Base-by-base conservation (phyloP, 2,329 filamentous ascomycete species). In the Paraphoma chrysanthemicola region DNA sequence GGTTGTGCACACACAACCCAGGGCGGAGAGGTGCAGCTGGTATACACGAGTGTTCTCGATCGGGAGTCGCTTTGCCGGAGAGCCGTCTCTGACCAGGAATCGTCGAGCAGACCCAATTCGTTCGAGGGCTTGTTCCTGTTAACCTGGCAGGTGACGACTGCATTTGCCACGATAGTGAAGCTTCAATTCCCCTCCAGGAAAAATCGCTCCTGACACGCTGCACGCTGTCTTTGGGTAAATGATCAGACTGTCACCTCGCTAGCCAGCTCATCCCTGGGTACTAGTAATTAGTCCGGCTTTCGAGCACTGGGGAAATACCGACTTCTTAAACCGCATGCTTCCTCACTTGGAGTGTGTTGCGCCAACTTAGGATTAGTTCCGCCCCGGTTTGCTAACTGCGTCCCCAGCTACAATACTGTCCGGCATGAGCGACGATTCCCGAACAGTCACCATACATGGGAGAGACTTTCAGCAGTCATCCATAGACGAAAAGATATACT, bases 391-490 rank as follows among this genome's bases (percentile, higher is more conserved):
- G 10, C 33, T 36, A 36, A 36, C 33, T 10, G 33, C 33, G 33
- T 42, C 16, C n/a, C 39, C 12, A 44, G 16, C 6, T 17, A 36
- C 18, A 38, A 44, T 17, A n/a, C 38, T 10, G 23, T 29, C 10
- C 44, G 29, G 17, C 12, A 69, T 69, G 67, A 59, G 62, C 17
- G 59, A 63, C 14, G 64, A 69, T 17, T 48, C 57, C 23, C 51
- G 64, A 48, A 63, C 57, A 56, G 70, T 78, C 31, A 65, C 63
- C 41, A 64, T 77, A 42, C 69, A 77, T 51, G 76, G 76, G n/a
- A 68, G 76, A 33, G 54, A 72, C 8, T 78, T 78, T 57, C 77
- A 79, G 57, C 74, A 71, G 45, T 66, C 66, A 43, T 78, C 77
- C 10, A 62, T 79, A 41, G 71, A 77, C 48, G 65, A 74, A 29